These are phyloP conservation scores for Whalleya microplaca DNA, from an alignment of 2,329 filamentous ascomycete genomes.

Conservation along the genomic window DNA sequence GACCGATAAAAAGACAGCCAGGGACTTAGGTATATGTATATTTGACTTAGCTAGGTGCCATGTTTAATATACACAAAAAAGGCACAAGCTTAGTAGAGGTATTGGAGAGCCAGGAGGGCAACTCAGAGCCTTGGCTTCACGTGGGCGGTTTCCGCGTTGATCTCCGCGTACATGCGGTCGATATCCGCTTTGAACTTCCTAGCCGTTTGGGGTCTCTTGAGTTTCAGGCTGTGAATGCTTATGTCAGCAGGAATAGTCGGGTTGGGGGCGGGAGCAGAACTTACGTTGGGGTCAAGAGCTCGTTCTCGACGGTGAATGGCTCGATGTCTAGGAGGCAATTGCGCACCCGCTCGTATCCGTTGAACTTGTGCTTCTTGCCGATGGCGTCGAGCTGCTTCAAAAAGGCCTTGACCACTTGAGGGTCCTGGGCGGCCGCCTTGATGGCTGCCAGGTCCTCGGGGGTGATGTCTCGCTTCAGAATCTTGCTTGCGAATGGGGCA, in stretches of 20 bases:
- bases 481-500: conserved; percentile 76
- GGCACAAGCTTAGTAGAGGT: too few relatives aligned
- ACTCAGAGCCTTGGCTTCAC: conserved; percentile 51
- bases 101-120: neutral
- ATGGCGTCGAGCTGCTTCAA: conserved; percentile 79
- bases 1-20: conserved; percentile 1
- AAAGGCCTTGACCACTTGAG: conserved; percentile 74
- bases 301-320: conserved; percentile 92
- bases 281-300: conserved; percentile 86
- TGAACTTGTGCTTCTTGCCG: conserved; percentile 84
- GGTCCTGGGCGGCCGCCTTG: conserved; percentile 67
- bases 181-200: conserved; percentile 58
- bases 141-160: conserved; percentile 44
- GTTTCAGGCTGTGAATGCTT: conserved; percentile 52
- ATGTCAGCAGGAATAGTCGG: conserved; percentile 20
- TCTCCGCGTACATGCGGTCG: conserved; percentile 60
- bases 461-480: conserved; percentile 69
- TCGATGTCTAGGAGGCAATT: conserved; percentile 78
- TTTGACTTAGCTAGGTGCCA: neutral
- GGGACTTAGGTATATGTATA: conserved; percentile 4
- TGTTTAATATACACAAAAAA: too few relatives aligned
- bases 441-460: conserved; percentile 69
- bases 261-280: conserved; percentile 34
- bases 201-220: conserved; percentile 61
- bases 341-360: conserved; percentile 83